Evolutionary conservation across 345 rosid genomes (phyloP).

Genomic region (Moricandia moricandioides): DNA sequence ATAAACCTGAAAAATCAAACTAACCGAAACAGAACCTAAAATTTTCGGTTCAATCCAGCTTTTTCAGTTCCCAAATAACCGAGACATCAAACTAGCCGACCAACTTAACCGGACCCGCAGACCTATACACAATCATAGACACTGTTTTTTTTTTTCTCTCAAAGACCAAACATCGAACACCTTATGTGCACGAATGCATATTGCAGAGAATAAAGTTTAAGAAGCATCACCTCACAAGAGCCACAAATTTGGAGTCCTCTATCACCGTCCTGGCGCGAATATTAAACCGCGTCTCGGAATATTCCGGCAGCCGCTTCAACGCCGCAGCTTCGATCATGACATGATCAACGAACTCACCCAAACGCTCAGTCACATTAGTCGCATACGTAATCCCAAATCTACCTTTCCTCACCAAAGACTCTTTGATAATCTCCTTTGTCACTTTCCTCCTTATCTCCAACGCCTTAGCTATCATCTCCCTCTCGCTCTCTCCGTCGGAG

Average conservation of each 20-base stretch:
- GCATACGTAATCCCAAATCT: constrained; percentile 83
- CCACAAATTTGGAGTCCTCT: constrained; percentile 61
- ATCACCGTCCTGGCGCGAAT: constrained; percentile 58
- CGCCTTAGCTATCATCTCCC: constrained; percentile 67
- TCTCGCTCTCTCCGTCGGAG: constrained; percentile 39
- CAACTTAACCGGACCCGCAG: no score
- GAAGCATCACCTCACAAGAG: constrained; percentile 62
- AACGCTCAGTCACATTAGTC: constrained; percentile 54
- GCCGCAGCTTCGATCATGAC: constrained; percentile 84
- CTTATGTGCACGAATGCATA: constrained; percentile 8
- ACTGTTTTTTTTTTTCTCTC: no score
- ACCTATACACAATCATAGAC: no score
- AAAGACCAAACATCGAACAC: constrained; percentile 26
- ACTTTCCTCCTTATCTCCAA: constrained; percentile 72
- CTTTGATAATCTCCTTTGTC: constrained; percentile 65
- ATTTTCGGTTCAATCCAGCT: no score
- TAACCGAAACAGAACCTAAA: neutral
- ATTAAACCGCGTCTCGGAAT: constrained; percentile 48
- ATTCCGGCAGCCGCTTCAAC: constrained; percentile 62
- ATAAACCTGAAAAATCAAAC: neutral
- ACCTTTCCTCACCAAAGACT: constrained; percentile 65
- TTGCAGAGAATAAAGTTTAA: neutral
- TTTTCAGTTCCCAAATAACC: no score
- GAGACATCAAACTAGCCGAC: no score
- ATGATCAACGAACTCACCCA: constrained; percentile 62